Base-by-base conservation (phyloP, 208 protist species). In the Crithidia bombi region DNA sequence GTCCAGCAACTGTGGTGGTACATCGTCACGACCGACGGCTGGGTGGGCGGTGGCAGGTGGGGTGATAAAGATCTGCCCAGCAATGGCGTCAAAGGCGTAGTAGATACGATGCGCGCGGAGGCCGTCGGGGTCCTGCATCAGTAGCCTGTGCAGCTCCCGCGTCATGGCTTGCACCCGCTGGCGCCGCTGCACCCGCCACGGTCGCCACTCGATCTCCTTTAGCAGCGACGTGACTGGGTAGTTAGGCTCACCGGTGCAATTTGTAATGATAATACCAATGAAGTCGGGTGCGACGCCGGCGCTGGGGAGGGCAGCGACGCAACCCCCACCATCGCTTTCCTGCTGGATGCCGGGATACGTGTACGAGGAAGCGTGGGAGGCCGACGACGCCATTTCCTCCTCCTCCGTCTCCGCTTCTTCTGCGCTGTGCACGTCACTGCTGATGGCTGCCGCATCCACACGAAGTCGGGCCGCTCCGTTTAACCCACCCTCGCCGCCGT, bases 201-300 rank as follows among this genome's bases (percentile, higher is more conserved):
- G 10, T 11, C 38, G 55, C 52, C 56, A 70, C 38, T 50, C 63
- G 17, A 65, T 30, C 1, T 76, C 63, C 0, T 44, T 10, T 17
- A 65, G 15, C 7, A 76, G 47, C 14, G 54, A 38, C 1, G 26
- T 36, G 23, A 70, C 33, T 0, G 69, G 68, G 58, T 86, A 92
- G 28, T 72, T 68, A 10, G 70, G 43, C 19, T 70, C 51, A 6
- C 89, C 82, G 12, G 84, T 85, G 77, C 89, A 94, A 50, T 81
- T 74, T 5, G 86, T 92, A 3, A 94, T 65, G 64, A 94, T 91
- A n/a, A 94, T 46, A 14, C 80, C 86, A 23, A 94, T 59, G 62
- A 92, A 94, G 59, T 88, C 80, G 0, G 83, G 76, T 1, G 36
- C 2, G 0, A 79, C 69, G 23, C 50, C 33, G 30, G 65, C 12